Conservation (phyloP, 371 early-diverging fungal species). For the Mortierella sp. region DNA sequence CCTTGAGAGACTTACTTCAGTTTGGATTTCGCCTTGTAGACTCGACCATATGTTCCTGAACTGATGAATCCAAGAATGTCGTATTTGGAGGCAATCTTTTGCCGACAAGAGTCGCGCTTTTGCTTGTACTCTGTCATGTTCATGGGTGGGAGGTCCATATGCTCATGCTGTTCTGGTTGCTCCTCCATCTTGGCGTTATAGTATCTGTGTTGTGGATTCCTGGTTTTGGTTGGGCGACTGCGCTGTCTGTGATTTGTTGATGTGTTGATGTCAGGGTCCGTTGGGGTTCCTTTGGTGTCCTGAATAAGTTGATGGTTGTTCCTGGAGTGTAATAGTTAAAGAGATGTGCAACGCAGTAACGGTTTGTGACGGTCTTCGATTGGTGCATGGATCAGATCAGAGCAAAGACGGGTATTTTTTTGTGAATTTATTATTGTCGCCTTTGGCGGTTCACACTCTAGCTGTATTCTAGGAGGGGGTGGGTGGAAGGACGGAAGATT, state of each 20-base stretch:
- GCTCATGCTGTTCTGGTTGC: slow-evolving; percentile 18
- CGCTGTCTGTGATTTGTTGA: not conserved
- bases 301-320: not conserved
- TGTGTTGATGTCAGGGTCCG: too few relatives aligned
- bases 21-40: slow-evolving; percentile 88
- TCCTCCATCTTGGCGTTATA: slow-evolving; percentile 24
- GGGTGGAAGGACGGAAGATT: not conserved
- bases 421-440: too few relatives aligned
- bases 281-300: too few relatives aligned
- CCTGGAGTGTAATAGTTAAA: not conserved
- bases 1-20: not conserved
- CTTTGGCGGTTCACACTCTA: too few relatives aligned
- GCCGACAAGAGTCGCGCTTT: slow-evolving; percentile 71
- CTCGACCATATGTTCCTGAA: slow-evolving; percentile 95
- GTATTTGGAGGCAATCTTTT: slow-evolving; percentile 81
- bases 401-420: too few relatives aligned
- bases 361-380: too few relatives aligned
- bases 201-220: not conserved
- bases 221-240: not conserved
- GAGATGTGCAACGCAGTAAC: not conserved
- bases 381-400: too few relatives aligned
- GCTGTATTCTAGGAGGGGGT: too few relatives aligned
- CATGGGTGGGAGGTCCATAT: slow-evolving; percentile 36
- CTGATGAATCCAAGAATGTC: slow-evolving; percentile 91
- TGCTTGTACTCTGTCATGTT: slow-evolving; percentile 71